Base-by-base conservation (phyloP, 345 rosid genomes). In the Acer campestre region DNA sequence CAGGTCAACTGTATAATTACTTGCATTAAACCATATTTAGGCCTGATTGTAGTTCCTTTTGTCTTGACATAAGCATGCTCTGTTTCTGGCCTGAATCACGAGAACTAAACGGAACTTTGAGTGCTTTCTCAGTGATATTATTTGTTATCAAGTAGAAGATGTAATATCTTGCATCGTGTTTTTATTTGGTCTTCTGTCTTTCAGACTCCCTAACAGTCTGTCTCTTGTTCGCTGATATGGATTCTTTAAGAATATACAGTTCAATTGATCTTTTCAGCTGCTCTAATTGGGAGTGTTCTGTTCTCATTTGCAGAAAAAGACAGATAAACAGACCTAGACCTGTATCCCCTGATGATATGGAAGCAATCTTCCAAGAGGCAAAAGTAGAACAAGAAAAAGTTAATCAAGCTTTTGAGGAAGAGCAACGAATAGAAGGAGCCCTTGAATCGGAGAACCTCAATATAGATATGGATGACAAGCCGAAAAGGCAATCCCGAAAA, bases 271-370 rank as follows among this genome's bases (percentile, higher is more conserved):
- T 62, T 71, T 58, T 48, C 38, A 18, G 65, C 67, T 61, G 20
- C 20, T 42, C 35, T 68, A 61, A 38, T 5, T 17, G 18, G 12
- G 27, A 46, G 25, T 79, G 3, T 2, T 68, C 10, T 11, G 59
- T 67, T 73, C 25, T 44, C 23, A 42, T 58, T 78, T 79, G 74
- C 82, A 93, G 99, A 48, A 90, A 82, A 85, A 86, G 84, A 77
- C 93, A 90, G 79, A 92, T 93, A 71, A 89, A 88, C 80, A 93
- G 83, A 77, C 98, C 98, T 23, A 89, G 91, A 80, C 95, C 97
- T 31, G 91, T 95, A 49, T 86, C 94, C 6, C 79, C 64, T 3
- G 85, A 82, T 71, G 96, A 93, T 42, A 84, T 95, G 75, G 94
- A 95, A 80, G 88, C 89, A 4, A 85, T 95, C 49, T 89, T 91